Base-by-base conservation (phyloP, 2,329 filamentous ascomycete genomes). In the Cladosporium colombiae region DNA sequence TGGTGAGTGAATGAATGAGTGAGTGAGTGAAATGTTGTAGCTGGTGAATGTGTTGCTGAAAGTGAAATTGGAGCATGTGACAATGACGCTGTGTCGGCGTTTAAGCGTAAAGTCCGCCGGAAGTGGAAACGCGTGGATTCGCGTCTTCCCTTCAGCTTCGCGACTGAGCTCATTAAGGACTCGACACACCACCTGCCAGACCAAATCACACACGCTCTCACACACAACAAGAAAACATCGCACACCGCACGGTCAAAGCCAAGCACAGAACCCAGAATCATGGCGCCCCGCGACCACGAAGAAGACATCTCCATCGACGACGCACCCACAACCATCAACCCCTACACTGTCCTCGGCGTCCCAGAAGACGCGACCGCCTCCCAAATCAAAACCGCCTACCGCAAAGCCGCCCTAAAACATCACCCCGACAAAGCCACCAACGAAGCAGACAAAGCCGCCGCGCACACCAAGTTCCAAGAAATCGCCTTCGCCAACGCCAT, bases 401-500 rank as follows among this genome's bases (percentile, higher is more conserved):
- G 92, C 75, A 97, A 96, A 77, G 88, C 90, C 60, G 95, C 95
- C 3, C 83, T 99, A 66, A 93, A 88, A 77, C 86, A 93, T 72
- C 95, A 99, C 71, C 82, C 82, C 62, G 82, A 83, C 94, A 85
- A 72, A 80, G 66, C 63, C 11, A 63, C 72, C 16, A 40, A 21
- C 40, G 64, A 65, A 90, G 84, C 88, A 25, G 81, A 89, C 62
- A 92, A 92, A 74, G 84, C 88, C 29, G 81, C 85, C 50, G 94
- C 95, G 1, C 89, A 97, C 72, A 83, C 84, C 67, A 89, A 86
- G 63, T 99, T 99, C 78, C 95, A 99, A 79, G 84, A 90, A 71
- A 88, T 99, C 71, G 94, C 94, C 27, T 94, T 97, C 74, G 94
- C 95, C 62, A 97, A 98, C 75, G 94, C 93, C 37, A 87, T 99